Evolutionary conservation across 345 rosid genomes (phyloP).

Genomic region (Mallotus nudiflorus): DNA sequence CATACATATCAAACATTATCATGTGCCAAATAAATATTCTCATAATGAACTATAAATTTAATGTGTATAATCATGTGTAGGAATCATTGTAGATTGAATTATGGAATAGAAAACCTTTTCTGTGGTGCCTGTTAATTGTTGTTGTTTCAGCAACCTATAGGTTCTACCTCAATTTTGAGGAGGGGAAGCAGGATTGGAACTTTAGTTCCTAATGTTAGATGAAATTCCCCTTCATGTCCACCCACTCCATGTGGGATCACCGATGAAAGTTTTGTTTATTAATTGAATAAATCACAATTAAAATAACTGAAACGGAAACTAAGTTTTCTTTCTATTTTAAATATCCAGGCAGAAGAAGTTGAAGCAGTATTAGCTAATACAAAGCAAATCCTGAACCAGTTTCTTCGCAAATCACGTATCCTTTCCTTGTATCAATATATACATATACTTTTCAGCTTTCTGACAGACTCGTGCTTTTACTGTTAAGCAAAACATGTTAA

Average conservation of each 20-base stretch:
- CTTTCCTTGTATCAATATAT: conserved; percentile 26
- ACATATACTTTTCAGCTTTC: not conserved
- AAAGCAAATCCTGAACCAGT: conserved; percentile 90
- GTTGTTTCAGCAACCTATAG: not conserved
- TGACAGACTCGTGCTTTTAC: conserved; percentile 4
- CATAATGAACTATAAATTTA: not conserved
- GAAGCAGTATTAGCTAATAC: conserved; percentile 94
- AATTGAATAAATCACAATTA: not conserved
- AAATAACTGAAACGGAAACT: conserved; percentile 12
- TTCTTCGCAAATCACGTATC: conserved; percentile 89
- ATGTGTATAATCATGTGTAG: not conserved
- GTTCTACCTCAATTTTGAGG: no score
- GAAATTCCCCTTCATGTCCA: not conserved
- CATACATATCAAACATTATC: not conserved
- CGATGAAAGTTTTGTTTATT: conserved; percentile 3
- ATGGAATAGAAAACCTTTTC: not conserved
- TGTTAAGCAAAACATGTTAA: not conserved
- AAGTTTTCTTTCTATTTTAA: conserved; percentile 11
- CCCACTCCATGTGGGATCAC: not conserved
- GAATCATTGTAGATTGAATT: not conserved
- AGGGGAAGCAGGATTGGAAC: not conserved
- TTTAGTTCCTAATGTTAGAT: not conserved
- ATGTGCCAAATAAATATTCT: not conserved
- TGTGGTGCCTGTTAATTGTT: not conserved
- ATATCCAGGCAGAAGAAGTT: conserved; percentile 74